Evolutionary conservation across 257 asterid genomes (phyloP).

Genomic region (Nicotiana noctiflora): DNA sequence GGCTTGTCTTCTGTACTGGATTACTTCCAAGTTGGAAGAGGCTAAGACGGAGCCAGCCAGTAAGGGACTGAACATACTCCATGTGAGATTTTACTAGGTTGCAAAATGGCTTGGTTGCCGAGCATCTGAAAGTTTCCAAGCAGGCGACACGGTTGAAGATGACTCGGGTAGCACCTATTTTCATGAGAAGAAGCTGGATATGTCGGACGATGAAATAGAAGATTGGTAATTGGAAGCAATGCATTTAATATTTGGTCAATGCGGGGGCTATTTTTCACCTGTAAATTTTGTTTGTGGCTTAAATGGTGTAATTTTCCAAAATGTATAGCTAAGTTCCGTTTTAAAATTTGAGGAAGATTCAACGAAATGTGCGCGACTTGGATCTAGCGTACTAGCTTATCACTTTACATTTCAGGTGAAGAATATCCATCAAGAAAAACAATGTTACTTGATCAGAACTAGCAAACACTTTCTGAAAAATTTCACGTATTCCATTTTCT

Average conservation of each 20-base stretch:
- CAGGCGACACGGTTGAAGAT: conserved; percentile 13
- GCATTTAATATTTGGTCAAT: neutral
- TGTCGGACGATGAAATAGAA: conserved; percentile 67
- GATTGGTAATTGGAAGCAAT: conserved; percentile 47
- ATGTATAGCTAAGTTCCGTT: neutral
- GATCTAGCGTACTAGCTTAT: neutral
- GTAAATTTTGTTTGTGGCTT: conserved; percentile 13
- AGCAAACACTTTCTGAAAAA: neutral
- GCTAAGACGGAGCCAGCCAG: too few relatives aligned
- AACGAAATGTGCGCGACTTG: neutral
- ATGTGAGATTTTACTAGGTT: too few relatives aligned
- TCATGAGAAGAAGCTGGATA: conserved; percentile 23
- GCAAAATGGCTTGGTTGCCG: conserved; percentile 63
- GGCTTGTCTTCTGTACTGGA: too few relatives aligned
- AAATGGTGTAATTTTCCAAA: neutral
- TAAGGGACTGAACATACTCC: too few relatives aligned
- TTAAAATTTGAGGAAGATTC: neutral
- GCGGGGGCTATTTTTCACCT: neutral
- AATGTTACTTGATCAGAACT: neutral
- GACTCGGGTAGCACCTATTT: too few relatives aligned
- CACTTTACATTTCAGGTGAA: neutral
- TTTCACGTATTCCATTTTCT: neutral
- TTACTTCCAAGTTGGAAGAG: too few relatives aligned
- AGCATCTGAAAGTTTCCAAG: conserved; percentile 22
- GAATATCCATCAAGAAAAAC: neutral